Evolutionary conservation across 2,329 filamentous ascomycete species (phyloP).

Genomic region (Whalleya microplaca): DNA sequence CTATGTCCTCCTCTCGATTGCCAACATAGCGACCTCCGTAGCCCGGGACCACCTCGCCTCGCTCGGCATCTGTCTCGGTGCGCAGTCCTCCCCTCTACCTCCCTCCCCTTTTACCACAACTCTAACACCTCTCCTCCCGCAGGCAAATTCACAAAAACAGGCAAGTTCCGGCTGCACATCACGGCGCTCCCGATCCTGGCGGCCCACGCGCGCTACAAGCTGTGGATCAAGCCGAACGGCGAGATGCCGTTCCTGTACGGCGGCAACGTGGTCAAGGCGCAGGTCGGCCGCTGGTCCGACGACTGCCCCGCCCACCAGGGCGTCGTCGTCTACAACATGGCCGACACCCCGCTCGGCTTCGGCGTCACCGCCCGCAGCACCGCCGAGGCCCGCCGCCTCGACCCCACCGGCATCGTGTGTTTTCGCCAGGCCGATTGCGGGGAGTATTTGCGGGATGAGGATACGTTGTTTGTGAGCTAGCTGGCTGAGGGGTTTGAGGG

Average conservation of each 20-base stretch:
- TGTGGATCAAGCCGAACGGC: conserved; percentile 95
- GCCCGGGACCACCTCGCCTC: conserved; percentile 81
- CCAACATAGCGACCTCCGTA: conserved; percentile 88
- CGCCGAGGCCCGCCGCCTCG: conserved; percentile 78
- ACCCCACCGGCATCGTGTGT: conserved; percentile 86
- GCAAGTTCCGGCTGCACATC: conserved; percentile 93
- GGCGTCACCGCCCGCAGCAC: conserved; percentile 86
- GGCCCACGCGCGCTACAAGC: conserved; percentile 91
- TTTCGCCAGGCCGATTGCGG: conserved; percentile 94
- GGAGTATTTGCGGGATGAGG: conserved; percentile 88
- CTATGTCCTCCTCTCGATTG: conserved; percentile 87
- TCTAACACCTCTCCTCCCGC: background rate
- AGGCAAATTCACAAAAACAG: conserved; percentile 96
- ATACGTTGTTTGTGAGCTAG: conserved; percentile 63
- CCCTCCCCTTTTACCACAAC: background rate
- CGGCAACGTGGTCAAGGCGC: conserved; percentile 73
- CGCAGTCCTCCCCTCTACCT: conserved; percentile 2
- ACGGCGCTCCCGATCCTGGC: conserved; percentile 86
- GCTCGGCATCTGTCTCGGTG: conserved; percentile 82
- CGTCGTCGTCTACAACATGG: conserved; percentile 87
- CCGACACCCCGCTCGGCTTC: conserved; percentile 92
- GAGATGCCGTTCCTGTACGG: conserved; percentile 98
- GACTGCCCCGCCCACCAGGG: conserved; percentile 94
- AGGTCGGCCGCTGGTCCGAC: conserved; percentile 48
- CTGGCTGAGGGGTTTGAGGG: background rate